Conservation (phyloP, 2,329 filamentous ascomycete species). For the Drechslerella stenobrocha region DNA sequence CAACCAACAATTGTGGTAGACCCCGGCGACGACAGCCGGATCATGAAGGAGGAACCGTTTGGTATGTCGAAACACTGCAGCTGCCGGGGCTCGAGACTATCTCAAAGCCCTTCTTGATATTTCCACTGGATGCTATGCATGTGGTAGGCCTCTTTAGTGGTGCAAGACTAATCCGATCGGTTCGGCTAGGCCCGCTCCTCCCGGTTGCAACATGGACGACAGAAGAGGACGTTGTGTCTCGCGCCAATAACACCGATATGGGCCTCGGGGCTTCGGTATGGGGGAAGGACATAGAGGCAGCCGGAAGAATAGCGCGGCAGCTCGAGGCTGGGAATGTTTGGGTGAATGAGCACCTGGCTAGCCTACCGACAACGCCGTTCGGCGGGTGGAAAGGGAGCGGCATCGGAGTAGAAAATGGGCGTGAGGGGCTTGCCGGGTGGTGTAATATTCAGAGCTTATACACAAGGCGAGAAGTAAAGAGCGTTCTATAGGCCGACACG, state of each 20-base stretch:
- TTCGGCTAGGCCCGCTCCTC: conserved; percentile 56
- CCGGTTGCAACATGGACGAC: conserved; percentile 58
- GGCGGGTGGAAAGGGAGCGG: conserved; percentile 55
- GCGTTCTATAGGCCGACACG: conserved; percentile 15
- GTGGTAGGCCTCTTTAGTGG: not conserved
- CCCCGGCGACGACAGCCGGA: conserved; percentile 60
- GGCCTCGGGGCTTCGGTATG: conserved; percentile 63
- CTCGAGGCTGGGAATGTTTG: conserved; percentile 63
- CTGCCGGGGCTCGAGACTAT: too few species aligned
- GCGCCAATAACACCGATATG: conserved; percentile 60
- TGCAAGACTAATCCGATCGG: not conserved
- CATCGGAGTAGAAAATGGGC: conserved; percentile 54
- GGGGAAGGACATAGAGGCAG: conserved; percentile 60
- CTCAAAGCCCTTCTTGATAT: too few species aligned
- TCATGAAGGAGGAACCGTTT: conserved; percentile 61
- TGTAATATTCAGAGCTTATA: conserved; percentile 50
- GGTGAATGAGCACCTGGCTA: conserved; percentile 61
- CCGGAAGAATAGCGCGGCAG: conserved; percentile 58
- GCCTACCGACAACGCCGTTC: conserved; percentile 57
- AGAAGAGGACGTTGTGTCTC: conserved; percentile 59
- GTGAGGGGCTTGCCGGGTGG: conserved; percentile 53
- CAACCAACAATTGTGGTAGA: conserved; percentile 64
- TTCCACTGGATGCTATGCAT: not conserved
- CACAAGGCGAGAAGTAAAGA: conserved; percentile 25
- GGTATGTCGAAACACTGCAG: too few species aligned